Evolutionary conservation across 2,329 filamentous ascomycete species (phyloP), one percentile per base, ranked within the genome.

Genomic region (Didymellaceae sp.): DNA sequence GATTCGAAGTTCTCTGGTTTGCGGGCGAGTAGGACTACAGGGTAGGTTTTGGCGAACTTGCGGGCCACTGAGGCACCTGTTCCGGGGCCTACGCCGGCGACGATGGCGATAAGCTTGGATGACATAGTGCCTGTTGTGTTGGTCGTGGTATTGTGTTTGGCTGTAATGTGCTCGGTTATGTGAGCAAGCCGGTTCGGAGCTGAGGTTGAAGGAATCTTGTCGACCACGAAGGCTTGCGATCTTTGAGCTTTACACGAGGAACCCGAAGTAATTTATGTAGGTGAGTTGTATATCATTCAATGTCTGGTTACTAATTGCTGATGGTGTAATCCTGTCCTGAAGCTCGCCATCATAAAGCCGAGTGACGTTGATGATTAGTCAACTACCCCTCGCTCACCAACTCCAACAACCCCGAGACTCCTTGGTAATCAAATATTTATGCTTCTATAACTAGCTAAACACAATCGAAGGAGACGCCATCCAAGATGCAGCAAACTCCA

Each of bases 11-110:
- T 89, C 32, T 83, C 80, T 0, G 85, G 79, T 13, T 78, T 84
- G 40, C 89, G 86, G 10, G 89, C 85, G n/a, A 93, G 81, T 1
- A 93, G 78, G 1, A 89, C 86, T 1, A 93, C 86, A 0, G 88
- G 84, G 66, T 93, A 94, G 7, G 80, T 65, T 54, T 84, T 66
- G 24, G 82, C 81, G 61, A 87, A 87, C 50, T 77, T 80, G 46
- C 82, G 78, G 24, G 84, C 84, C 11, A 87, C 79, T 2, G 82
- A 77, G 11, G 83, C 83, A 20, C 84, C 84, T n/a, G 80, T 91
- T 52, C 89, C 88, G 5, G 86, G 77, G n/a, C 89, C 89, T 32
- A 86, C 87, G 46, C 88, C 89, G 9, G 87, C 86, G 51, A 91
- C 74, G 53, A 91, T 76, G 41, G 87, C 84, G 70, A 86, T 88